A percentile compares a stretch with the other conserved stretches of the same genome.
These are phyloP conservation scores for Canavalia ensiformis DNA, from an alignment of 306 rosid genomes.

Conservation along the genomic window DNA sequence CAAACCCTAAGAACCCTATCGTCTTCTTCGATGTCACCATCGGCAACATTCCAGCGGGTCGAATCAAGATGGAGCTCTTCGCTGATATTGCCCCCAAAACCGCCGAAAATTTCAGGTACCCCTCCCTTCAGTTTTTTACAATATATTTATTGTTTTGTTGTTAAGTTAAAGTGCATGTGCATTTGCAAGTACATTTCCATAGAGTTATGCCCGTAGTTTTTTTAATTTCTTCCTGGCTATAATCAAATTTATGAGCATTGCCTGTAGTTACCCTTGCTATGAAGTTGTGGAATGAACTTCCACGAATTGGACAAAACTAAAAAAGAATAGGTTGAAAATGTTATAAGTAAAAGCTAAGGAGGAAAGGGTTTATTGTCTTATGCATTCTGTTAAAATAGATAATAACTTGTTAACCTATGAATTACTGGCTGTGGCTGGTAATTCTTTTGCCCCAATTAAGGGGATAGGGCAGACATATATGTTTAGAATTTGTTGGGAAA, in stretches of 20 bases:
- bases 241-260: background rate
- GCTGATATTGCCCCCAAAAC: constrained; percentile 93
- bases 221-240: background rate
- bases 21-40: constrained; percentile 97
- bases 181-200: background rate
- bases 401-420: constrained; percentile 22
- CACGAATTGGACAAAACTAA: background rate
- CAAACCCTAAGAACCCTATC: constrained; percentile 96
- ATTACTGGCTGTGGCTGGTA: background rate
- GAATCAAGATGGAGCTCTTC: constrained; percentile 99
- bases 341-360: background rate
- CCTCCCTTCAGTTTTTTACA: too few species aligned
- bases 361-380: background rate
- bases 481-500: constrained; percentile 12
- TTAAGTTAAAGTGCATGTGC: background rate
- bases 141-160: background rate
- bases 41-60: constrained; percentile 96
- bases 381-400: background rate
- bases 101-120: constrained; percentile 88
- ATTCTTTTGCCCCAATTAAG: background rate
- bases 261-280: background rate
- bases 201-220: background rate
- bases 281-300: background rate
- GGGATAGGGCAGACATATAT: background rate
- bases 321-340: background rate